phyloP scores from a whole-genome alignment of 1,139 yeast species.

The Geotrichum reessii region DNA sequence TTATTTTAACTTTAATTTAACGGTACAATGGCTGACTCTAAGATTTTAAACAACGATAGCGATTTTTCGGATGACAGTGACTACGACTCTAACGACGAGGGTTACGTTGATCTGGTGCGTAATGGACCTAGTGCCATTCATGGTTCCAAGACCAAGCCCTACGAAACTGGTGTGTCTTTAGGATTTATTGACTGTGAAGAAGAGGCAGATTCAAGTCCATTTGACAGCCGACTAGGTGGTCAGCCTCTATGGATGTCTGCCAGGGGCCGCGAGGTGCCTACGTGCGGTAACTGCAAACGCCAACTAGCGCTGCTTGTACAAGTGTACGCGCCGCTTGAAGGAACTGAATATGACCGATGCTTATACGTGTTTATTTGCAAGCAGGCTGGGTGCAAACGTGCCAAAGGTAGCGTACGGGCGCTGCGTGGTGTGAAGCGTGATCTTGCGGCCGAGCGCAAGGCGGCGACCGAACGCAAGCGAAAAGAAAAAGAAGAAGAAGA shows the following conservation, averaged over 20 bases:
- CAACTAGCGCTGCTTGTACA: conserved; percentile 67
- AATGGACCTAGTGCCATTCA: conserved; percentile 9
- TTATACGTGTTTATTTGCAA: conserved; percentile 75
- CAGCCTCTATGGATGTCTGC: conserved; percentile 42
- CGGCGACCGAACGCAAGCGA: conserved; percentile 7
- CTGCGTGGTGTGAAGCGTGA: conserved; percentile 40
- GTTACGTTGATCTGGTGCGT: conserved; percentile 9
- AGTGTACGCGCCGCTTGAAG: conserved; percentile 66
- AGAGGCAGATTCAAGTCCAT: background rate
- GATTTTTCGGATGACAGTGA: conserved; percentile 13
- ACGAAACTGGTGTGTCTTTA: conserved; percentile 12
- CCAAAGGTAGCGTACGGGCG: conserved; percentile 43
- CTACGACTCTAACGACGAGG: conserved; percentile 13
- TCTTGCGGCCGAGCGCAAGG: conserved; percentile 36
- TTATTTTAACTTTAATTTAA: too few species aligned
- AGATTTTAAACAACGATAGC: conserved; percentile 3
- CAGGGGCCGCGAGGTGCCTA: conserved; percentile 45
- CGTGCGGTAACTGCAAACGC: conserved; percentile 60
- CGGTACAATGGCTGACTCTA: background rate
- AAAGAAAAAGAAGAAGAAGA: conserved; percentile 4
- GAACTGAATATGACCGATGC: conserved; percentile 69
- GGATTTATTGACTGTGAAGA: conserved; percentile 16
- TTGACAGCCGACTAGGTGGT: conserved; percentile 18
- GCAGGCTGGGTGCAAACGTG: conserved; percentile 56
- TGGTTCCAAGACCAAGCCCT: conserved; percentile 14